Conservation (phyloP, 371 early-diverging fungal genomes). For the Rhizopus arrhizus region DNA sequence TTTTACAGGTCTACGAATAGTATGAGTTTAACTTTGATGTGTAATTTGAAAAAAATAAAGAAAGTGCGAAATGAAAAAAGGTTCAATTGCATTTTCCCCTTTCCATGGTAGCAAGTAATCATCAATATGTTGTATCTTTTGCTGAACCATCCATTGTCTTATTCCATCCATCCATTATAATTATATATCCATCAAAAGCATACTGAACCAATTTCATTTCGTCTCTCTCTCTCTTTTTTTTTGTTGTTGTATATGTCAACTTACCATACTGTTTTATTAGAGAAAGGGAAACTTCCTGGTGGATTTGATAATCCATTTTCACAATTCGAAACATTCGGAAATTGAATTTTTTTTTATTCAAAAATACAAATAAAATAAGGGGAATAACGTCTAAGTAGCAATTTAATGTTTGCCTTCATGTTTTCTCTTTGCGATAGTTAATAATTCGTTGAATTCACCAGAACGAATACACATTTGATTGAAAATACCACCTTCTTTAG, state of each 20-base stretch:
- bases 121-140: background rate
- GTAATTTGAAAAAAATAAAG: slow-evolving; percentile 1
- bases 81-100: background rate
- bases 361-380: background rate
- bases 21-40: background rate
- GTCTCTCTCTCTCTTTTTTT: background rate
- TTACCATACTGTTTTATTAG: slow-evolving; percentile 21
- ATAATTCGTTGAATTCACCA: slow-evolving; percentile 58
- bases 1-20: slow-evolving; percentile 7
- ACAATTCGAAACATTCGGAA: background rate
- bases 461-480: slow-evolving; percentile 69
- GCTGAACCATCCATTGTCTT: too few species aligned
- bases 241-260: background rate
- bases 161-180: slow-evolving; percentile 20
- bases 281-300: slow-evolving; percentile 12
- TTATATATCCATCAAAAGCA: background rate
- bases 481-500: slow-evolving; percentile 57
- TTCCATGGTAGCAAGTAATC: background rate
- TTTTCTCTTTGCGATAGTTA: slow-evolving; percentile 39
- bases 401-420: background rate
- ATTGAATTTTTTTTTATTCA: background rate
- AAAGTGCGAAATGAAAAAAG: background rate
- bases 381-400: background rate
- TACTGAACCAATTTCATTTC: background rate
- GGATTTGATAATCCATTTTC: background rate